Evolutionary conservation across 345 rosid species (phyloP).

Genomic region (Brassica carinata): DNA sequence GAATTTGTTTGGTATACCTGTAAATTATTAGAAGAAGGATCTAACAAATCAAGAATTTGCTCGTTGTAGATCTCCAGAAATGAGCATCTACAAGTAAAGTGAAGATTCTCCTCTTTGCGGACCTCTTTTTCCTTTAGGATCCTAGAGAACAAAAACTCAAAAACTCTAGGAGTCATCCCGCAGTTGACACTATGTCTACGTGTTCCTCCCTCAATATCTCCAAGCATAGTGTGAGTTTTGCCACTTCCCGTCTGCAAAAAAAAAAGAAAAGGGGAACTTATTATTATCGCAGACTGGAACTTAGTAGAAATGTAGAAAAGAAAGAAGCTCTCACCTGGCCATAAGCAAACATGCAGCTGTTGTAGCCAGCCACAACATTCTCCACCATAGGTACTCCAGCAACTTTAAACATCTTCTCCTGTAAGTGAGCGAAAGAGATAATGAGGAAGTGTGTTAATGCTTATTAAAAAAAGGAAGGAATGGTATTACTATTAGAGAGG

Average conservation of each 20-base stretch:
- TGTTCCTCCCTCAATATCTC: slow-evolving; percentile 95
- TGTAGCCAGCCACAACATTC: slow-evolving; percentile 92
- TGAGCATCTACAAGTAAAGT: slow-evolving; percentile 86
- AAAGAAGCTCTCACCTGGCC: slow-evolving; percentile 63
- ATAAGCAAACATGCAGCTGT: slow-evolving; percentile 99
- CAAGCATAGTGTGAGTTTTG: slow-evolving; percentile 99
- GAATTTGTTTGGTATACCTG: slow-evolving; percentile 53
- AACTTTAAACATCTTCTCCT: slow-evolving; percentile 88
- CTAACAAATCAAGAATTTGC: slow-evolving; percentile 95
- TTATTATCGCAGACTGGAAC: slow-evolving; percentile 12
- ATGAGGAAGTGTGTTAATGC: too few species aligned
- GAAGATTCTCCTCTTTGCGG: slow-evolving; percentile 81
- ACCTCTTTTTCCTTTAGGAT: slow-evolving; percentile 93
- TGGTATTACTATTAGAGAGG: too few species aligned
- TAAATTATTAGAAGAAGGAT: slow-evolving; percentile 77
- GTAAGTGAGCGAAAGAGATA: slow-evolving; percentile 18
- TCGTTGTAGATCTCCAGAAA: slow-evolving; percentile 98
- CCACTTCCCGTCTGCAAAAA: slow-evolving; percentile 94
- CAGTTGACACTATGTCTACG: slow-evolving; percentile 92
- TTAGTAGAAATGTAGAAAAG: not conserved
- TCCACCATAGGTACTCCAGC: slow-evolving; percentile 99
- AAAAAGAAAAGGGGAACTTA: not conserved
- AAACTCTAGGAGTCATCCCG: slow-evolving; percentile 98
- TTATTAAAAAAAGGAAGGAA: too few species aligned
- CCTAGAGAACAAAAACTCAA: slow-evolving; percentile 83